phyloP scores from a whole-genome alignment of 495 filamentous ascomycete species.

The Aspergillus conjunctus region DNA sequence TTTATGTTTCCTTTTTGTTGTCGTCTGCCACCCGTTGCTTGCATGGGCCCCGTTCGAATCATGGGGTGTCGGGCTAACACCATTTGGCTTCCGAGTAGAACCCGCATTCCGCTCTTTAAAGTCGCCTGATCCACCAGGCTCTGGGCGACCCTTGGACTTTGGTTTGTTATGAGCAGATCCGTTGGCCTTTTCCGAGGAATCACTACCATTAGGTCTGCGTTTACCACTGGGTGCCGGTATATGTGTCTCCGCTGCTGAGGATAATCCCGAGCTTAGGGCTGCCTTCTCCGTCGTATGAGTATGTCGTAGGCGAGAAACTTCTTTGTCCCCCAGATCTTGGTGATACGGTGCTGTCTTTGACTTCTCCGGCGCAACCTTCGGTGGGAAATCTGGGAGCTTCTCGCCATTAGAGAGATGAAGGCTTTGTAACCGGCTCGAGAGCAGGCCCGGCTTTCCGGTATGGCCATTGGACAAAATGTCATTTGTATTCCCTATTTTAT shows the following conservation, averaged over 20 bases:
- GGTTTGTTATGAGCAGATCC: constrained; percentile 40
- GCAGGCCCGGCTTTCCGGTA: constrained; percentile 35
- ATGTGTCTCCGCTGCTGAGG: constrained; percentile 28
- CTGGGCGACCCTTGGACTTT: constrained; percentile 39
- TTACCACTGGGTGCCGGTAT: constrained; percentile 30
- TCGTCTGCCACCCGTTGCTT: constrained; percentile 51
- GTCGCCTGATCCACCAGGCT: constrained; percentile 22
- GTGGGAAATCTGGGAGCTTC: constrained; percentile 30
- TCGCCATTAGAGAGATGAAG: constrained; percentile 43
- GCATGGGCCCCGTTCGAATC: constrained; percentile 34
- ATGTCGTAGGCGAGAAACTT: constrained; percentile 35
- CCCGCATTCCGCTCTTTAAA: constrained; percentile 37
- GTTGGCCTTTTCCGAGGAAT: constrained; percentile 41
- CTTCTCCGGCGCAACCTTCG: constrained; percentile 37
- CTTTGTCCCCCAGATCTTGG: constrained; percentile 31
- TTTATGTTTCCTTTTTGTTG: constrained; percentile 52
- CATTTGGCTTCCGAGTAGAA: constrained; percentile 40
- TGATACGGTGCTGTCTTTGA: constrained; percentile 26
- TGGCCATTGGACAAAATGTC: constrained; percentile 23
- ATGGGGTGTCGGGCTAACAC: constrained; percentile 22
- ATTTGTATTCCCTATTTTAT: constrained; percentile 22
- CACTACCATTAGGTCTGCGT: constrained; percentile 39
- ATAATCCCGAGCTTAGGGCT: constrained; percentile 17
- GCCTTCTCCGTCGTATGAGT: constrained; percentile 38
- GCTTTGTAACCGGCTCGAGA: constrained; percentile 44